Evolutionary conservation across 1,139 yeast species (phyloP).

Genomic region (Saccharomycopsis crataegensis): DNA sequence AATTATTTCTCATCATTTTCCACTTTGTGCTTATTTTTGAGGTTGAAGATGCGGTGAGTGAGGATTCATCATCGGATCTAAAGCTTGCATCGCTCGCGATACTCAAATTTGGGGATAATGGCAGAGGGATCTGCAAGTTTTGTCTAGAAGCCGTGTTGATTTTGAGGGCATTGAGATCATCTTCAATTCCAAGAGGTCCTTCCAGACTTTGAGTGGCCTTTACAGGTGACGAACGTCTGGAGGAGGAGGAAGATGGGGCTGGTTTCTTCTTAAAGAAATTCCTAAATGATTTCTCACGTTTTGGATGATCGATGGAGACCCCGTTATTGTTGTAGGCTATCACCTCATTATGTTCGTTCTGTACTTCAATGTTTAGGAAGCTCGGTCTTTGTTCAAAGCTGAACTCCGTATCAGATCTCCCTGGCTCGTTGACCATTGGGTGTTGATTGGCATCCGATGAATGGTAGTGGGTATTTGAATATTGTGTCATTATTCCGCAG

Average conservation of each 20-base stretch:
- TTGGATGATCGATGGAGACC: not conserved
- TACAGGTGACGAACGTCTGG: not conserved
- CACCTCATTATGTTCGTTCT: not conserved
- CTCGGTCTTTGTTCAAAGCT: not conserved
- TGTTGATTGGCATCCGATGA: no score
- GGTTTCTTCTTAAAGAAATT: constrained; percentile 8
- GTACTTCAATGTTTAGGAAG: not conserved
- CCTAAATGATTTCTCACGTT: constrained; percentile 12
- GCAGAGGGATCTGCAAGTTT: not conserved
- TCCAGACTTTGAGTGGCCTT: not conserved
- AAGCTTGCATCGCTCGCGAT: constrained; percentile 1
- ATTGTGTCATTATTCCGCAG: no score
- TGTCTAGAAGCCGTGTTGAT: not conserved
- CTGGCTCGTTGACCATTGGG: no score
- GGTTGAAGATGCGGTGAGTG: not conserved
- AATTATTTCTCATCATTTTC: constrained; percentile 10
- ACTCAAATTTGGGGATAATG: constrained; percentile 12
- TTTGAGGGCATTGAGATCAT: no score
- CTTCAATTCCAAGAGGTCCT: no score
- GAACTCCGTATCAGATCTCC: constrained; percentile 1
- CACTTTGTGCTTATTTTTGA: constrained; percentile 13
- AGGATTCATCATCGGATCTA: constrained; percentile 1
- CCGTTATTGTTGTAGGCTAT: not conserved
- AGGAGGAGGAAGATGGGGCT: not conserved
- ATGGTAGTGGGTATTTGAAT: no score